A percentile compares a stretch with the other conserved stretches of the same genome.
Evolutionary conservation across 2,329 filamentous ascomycete genomes (phyloP).

Genomic region (Paracamarosporium sp.): DNA sequence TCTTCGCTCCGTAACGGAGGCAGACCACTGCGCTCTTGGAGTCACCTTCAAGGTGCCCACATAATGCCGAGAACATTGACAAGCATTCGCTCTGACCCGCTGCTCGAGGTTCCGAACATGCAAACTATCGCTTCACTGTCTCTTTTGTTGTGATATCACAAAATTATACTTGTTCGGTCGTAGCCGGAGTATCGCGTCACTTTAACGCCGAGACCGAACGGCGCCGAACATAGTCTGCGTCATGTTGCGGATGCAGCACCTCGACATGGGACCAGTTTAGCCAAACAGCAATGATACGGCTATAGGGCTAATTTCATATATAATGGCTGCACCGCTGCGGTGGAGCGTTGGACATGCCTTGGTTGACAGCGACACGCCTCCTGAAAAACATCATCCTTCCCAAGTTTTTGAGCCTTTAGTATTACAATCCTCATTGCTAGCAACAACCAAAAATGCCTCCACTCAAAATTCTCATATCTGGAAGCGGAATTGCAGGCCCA

Average conservation of each 20-base stretch:
- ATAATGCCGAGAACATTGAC: no score
- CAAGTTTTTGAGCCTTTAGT: neutral
- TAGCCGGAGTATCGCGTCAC: neutral
- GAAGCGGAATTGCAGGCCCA: constrained; percentile 38
- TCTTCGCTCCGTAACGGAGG: no score
- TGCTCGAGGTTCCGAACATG: no score
- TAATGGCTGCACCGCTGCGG: neutral
- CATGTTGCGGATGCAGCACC: neutral
- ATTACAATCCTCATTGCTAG: neutral
- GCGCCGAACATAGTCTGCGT: neutral
- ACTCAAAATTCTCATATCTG: constrained; percentile 36
- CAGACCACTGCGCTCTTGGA: no score
- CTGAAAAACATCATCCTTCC: neutral
- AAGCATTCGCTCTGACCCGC: no score
- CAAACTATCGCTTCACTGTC: neutral
- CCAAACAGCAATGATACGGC: neutral
- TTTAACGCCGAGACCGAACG: neutral
- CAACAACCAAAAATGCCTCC: neutral
- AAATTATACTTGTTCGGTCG: neutral
- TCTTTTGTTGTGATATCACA: no score
- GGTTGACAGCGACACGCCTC: neutral
- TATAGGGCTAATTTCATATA: neutral
- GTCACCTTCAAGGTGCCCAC: no score
- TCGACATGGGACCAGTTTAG: neutral
- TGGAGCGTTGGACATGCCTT: neutral